These are phyloP conservation scores for Fusarium hainanense DNA, from an alignment of 2,329 filamentous ascomycete genomes.

Conservation along the genomic window DNA sequence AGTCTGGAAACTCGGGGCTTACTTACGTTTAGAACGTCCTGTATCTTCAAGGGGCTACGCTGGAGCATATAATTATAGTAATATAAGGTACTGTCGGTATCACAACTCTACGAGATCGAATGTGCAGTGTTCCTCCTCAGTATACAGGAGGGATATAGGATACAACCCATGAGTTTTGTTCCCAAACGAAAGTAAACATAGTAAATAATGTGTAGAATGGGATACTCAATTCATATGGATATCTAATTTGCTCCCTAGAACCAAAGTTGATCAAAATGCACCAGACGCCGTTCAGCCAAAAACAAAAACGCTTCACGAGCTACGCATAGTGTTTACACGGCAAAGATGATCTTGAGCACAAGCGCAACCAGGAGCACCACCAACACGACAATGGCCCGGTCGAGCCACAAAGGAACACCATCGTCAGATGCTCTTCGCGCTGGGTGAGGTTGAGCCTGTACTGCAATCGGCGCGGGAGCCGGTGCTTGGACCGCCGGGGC, in stretches of 20 bases:
- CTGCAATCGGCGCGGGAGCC: conserved; percentile 7
- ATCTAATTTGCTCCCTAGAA: conserved; percentile 38
- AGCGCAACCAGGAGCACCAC: conserved; percentile 76
- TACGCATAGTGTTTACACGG: conserved; percentile 30
- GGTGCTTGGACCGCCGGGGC: conserved; percentile 18
- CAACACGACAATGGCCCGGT: conserved; percentile 81
- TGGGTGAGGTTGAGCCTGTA: conserved; percentile 33
- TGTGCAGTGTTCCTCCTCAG: no score
- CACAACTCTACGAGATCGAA: no score
- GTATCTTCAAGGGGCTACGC: no score
- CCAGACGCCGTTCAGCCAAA: conserved; percentile 19
- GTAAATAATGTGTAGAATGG: neutral
- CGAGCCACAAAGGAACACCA: conserved; percentile 78
- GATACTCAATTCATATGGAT: conserved; percentile 36
- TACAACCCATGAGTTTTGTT: neutral
- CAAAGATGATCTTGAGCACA: conserved; percentile 67
- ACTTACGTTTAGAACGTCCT: no score
- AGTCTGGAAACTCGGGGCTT: no score
- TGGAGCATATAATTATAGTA: no score
- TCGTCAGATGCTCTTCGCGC: conserved; percentile 50
- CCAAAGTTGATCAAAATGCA: conserved; percentile 1
- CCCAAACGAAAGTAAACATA: no score
- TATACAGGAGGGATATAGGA: no score
- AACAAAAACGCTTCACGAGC: neutral
- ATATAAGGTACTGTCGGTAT: no score